Evolutionary conservation across 2,329 filamentous ascomycete species (phyloP).

Genomic region (Fusarium domesticum): DNA sequence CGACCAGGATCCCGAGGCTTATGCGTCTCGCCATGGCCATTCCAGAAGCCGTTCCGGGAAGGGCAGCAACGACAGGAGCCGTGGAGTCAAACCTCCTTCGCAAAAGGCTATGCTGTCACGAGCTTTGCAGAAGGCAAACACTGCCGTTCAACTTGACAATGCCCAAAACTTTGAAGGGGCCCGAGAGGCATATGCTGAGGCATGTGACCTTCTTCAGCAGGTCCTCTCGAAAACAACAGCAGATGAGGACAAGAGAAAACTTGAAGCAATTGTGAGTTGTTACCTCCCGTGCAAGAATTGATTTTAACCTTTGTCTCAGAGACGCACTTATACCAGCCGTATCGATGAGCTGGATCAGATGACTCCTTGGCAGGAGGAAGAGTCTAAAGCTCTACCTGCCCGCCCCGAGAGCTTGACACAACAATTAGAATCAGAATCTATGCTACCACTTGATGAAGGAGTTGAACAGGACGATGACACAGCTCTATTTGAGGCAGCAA

Average conservation of each 20-base stretch:
- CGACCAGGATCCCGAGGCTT: conserved; percentile 31
- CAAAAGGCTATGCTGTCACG: conserved; percentile 97
- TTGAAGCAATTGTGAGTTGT: conserved; percentile 78
- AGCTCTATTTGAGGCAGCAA: conserved; percentile 51
- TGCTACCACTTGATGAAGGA: conserved; percentile 33
- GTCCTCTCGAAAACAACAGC: conserved; percentile 82
- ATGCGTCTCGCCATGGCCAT: conserved; percentile 30
- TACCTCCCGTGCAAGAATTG: neutral
- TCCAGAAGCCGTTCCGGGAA: conserved; percentile 34
- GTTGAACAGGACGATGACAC: conserved; percentile 45
- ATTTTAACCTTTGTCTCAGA: conserved; percentile 45
- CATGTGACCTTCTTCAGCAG: conserved; percentile 81
- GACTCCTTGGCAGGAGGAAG: conserved; percentile 50
- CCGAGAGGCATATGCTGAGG: conserved; percentile 85
- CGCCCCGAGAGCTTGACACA: conserved; percentile 55
- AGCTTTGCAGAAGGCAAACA: conserved; percentile 92
- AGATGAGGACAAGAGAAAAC: conserved; percentile 82
- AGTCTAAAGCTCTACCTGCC: conserved; percentile 74
- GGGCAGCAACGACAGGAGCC: conserved; percentile 33
- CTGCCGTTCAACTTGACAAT: conserved; percentile 92
- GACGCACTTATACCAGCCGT: conserved; percentile 83
- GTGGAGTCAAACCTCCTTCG: conserved; percentile 52
- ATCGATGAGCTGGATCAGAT: conserved; percentile 83
- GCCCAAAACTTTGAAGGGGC: conserved; percentile 92
- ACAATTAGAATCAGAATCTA: conserved; percentile 21